These are phyloP conservation scores for Thelonectria olida DNA, from an alignment of 2,329 filamentous ascomycete genomes.

Conservation along the genomic window DNA sequence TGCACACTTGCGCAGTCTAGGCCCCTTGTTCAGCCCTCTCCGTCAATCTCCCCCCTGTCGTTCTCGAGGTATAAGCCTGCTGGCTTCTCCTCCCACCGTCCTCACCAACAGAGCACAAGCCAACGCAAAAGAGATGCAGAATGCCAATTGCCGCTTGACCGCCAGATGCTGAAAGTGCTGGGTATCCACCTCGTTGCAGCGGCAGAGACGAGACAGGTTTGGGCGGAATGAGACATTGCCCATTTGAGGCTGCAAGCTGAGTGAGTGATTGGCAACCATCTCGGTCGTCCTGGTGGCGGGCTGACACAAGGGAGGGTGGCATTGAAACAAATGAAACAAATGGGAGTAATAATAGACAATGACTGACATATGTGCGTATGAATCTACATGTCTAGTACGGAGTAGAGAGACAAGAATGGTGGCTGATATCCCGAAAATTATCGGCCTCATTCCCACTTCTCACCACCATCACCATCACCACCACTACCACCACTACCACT, in stretches of 20 bases:
- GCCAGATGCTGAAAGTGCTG: not conserved
- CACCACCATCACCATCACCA: not conserved
- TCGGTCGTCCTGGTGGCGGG: not conserved
- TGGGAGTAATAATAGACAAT: no score
- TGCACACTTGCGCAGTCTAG: not conserved
- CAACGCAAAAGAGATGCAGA: no score
- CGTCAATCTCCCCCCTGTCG: not conserved
- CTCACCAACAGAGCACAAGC: not conserved
- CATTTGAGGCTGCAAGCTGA: no score
- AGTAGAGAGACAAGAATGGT: no score
- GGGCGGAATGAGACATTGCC: no score
- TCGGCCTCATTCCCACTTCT: not conserved
- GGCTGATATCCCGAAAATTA: not conserved
- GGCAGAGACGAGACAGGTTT: no score
- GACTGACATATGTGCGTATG: not conserved
- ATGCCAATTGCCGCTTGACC: conserved; percentile 4
- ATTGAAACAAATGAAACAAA: no score
- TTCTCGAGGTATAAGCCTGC: not conserved
- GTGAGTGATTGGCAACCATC: no score
- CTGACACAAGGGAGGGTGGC: not conserved
- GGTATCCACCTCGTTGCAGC: not conserved
- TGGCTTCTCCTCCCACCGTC: not conserved
- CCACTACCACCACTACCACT: not conserved
- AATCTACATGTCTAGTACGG: not conserved
- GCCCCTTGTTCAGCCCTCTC: not conserved